Evolutionary conservation across 495 filamentous ascomycete genomes (phyloP).

Genomic region (Choiromyces venosus): DNA sequence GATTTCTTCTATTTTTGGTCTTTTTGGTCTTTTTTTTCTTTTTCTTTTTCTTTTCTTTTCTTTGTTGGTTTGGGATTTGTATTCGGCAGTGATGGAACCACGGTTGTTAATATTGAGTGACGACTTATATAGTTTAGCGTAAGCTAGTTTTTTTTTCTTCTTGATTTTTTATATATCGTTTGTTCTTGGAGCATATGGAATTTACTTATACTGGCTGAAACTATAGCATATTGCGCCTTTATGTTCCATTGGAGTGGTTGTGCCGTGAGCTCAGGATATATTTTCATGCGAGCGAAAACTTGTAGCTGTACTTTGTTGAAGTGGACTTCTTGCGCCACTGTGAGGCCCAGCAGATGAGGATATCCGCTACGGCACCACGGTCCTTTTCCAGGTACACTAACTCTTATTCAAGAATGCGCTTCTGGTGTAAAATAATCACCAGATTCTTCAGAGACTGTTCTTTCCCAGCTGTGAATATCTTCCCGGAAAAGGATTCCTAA

Average conservation of each 20-base stretch:
- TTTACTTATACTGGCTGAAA: neutral
- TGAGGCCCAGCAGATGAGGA: neutral
- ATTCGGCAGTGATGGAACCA: neutral
- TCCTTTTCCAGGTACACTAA: too few species aligned
- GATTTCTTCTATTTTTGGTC: constrained; percentile 5
- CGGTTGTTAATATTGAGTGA: neutral
- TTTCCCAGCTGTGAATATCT: too few species aligned
- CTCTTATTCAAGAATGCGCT: too few species aligned
- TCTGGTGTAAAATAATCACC: too few species aligned
- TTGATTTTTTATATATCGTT: neutral
- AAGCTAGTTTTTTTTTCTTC: neutral
- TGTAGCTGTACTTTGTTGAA: neutral
- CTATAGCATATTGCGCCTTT: neutral
- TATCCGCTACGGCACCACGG: neutral
- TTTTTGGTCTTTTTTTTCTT: constrained; percentile 10
- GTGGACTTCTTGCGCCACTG: neutral
- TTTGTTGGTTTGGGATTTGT: neutral
- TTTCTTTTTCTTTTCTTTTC: constrained; percentile 2
- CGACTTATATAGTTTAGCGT: constrained; percentile 5
- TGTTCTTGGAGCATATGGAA: constrained; percentile 5
- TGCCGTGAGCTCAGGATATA: neutral
- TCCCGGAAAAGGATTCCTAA: too few species aligned
- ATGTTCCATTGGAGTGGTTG: neutral
- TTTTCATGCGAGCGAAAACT: neutral
- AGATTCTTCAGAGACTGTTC: too few species aligned